phyloP scores from a whole-genome alignment of 345 rosid genomes.

The Lumnitzera littorea region DNA sequence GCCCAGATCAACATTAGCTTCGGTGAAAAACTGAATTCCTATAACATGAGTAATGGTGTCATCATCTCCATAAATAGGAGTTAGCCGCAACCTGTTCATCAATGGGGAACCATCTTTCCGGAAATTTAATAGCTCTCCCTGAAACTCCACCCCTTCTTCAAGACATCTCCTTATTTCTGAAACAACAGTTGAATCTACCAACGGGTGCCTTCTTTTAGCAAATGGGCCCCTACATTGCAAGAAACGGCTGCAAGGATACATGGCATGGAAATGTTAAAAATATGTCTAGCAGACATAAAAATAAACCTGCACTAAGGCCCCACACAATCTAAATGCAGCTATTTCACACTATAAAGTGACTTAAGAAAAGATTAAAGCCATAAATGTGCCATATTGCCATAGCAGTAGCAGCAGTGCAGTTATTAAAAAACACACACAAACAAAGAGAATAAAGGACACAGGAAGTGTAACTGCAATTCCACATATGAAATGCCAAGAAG shows the following conservation, averaged over 20 bases:
- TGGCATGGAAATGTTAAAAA: conserved; percentile 16
- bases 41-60: conserved; percentile 70
- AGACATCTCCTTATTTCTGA: conserved; percentile 80
- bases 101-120: conserved; percentile 77
- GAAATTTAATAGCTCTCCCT: conserved; percentile 81
- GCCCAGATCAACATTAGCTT: conserved; percentile 76
- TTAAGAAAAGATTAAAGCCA: too few relatives aligned
- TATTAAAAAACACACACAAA: too few relatives aligned
- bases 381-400: too few relatives aligned
- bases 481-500: too few relatives aligned
- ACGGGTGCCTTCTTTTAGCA: conserved; percentile 85
- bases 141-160: conserved; percentile 75
- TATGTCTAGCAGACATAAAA: too few relatives aligned
- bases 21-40: conserved; percentile 78
- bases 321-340: too few relatives aligned
- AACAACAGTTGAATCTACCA: conserved; percentile 66
- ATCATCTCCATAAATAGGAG: conserved; percentile 84
- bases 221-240: conserved; percentile 90
- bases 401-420: too few relatives aligned
- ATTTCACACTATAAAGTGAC: too few relatives aligned
- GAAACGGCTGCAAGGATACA: conserved; percentile 54
- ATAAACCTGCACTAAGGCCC: too few relatives aligned
- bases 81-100: conserved; percentile 69
- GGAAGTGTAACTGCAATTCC: too few relatives aligned
- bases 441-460: too few relatives aligned